Conservation (phyloP, 1,284 basidiomycete species). For the Phlebopus sp. region DNA sequence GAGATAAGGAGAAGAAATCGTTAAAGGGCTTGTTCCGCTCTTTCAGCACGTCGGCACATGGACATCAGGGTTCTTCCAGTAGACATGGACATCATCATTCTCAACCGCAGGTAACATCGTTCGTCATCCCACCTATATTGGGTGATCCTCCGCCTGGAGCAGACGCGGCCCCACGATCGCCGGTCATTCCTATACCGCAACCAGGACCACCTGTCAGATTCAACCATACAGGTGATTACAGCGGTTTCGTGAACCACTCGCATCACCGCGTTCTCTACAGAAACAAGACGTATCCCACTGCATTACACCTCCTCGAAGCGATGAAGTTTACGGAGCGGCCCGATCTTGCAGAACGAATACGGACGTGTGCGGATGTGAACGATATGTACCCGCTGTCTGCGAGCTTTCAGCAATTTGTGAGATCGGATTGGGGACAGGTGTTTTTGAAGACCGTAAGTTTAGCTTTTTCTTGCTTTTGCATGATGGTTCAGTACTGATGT, state of each 20-base stretch:
- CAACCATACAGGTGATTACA: slow-evolving; percentile 30
- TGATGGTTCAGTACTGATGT: slow-evolving; percentile 2
- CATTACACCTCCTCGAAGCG: slow-evolving; percentile 65
- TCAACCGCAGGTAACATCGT: slow-evolving; percentile 16
- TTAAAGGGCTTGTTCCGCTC: slow-evolving; percentile 27
- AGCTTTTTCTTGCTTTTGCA: background rate
- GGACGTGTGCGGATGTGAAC: slow-evolving; percentile 40
- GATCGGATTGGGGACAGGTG: slow-evolving; percentile 52
- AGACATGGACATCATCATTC: slow-evolving; percentile 20
- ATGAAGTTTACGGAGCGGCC: slow-evolving; percentile 54
- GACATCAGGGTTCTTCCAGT: slow-evolving; percentile 13
- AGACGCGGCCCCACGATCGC: background rate
- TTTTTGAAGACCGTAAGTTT: slow-evolving; percentile 47
- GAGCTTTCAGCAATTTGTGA: slow-evolving; percentile 36
- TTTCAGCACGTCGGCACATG: slow-evolving; percentile 19
- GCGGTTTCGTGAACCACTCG: slow-evolving; percentile 58
- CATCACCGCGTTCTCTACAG: slow-evolving; percentile 51
- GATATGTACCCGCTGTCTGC: slow-evolving; percentile 51
- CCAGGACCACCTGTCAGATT: slow-evolving; percentile 29
- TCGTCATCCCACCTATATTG: slow-evolving; percentile 23
- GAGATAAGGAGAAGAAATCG: slow-evolving; percentile 27
- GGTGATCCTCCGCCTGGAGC: background rate
- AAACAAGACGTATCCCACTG: slow-evolving; percentile 55
- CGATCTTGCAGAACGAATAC: slow-evolving; percentile 52
- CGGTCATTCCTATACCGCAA: slow-evolving; percentile 22